Evolutionary conservation across 108 stramenopile species (phyloP), one percentile per base, ranked within the genome.

Genomic region (Aurantiochytrium sp.): DNA sequence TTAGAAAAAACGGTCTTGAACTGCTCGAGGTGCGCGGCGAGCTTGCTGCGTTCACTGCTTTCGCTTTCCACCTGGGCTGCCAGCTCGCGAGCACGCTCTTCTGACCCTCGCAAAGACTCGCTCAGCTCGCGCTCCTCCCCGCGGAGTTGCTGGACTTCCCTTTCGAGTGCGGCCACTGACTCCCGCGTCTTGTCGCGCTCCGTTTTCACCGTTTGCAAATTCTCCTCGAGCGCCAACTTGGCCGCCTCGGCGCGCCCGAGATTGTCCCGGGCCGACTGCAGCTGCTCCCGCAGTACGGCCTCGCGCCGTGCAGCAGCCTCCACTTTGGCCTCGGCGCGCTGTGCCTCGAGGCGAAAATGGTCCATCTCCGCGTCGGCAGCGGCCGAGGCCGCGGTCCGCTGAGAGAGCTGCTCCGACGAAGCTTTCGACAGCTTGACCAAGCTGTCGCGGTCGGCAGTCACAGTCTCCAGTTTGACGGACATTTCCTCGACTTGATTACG

Each of bases 1-100:
- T 83, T 83, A 12, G 73, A 83, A n/a, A 83, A 83, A 6, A 83
- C 73, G 1, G 73, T 51, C 51, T 83, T 83, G 73, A 83, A 83
- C 73, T 83, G 73, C 4, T 83, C 73, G 12, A 83, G n/a, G n/a
- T 83, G 73, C n/a, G 73, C 44, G 5, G 73, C 45, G 5, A 83
- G 51, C 28, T 83, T 83, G 49, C 43, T 12, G 19, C 49, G 44
- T n/a, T 83, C 73, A 6, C 51, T 23, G 21, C 73, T 83, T n/a
- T 83, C 73, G 23, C 49, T 83, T 14, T 83, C 73, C 5, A 83
- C 23, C 51, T 47, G 49, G 23, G 73, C 73, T 16, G 49, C 51
- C 12, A 83, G 73, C 49, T 83, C 73, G 10, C 73, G 49, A 47
- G 8, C 73, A 23, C 51, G 44, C 49, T 47, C 49, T 16, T 83